Base-by-base conservation (phyloP, 2,329 filamentous ascomycete species). In the Calonectria montana region DNA sequence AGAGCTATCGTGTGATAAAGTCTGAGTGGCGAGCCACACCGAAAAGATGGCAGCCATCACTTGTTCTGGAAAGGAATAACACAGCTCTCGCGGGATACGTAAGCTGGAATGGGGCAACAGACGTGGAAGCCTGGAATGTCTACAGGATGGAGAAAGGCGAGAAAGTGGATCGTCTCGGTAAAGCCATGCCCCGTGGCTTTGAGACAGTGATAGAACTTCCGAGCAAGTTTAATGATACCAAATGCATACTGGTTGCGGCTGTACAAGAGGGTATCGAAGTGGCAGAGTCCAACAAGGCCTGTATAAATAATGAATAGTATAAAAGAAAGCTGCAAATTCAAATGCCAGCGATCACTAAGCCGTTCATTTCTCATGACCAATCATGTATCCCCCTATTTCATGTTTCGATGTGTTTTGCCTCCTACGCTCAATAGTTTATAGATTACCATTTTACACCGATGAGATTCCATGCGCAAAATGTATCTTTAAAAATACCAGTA, bases 71-170 rank as follows among this genome's bases (percentile, higher is more conserved):
- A 15, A 73, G 69, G 39, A 48, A 21, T 1, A n/a, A 23, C 0
- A 63, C 67, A 0, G 37, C 39, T 0, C 37, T 74, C 0, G 45
- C 66, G 1, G 76, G 73, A 4, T 79, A 74, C 21, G 74, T 80
- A 1, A 78, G 74, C 61, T 80, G 78, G 78, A 80, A 80, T 41
- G 78, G 78, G 0, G 78, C 76, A 3, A 80, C 78, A 0, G 78
- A 79, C 3, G 73, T 80, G 2, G 73, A 78, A 1, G 13, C 57
- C 1, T 80, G 78, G 73, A 77, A 77, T 10, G 48, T 80, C 0
- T 80, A 80, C 31, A 12, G 63, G 0, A 39, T 73, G 0, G 67
- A 74, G 8, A 35, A 47, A 9, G 69, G 68, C 18, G 35, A 39
- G 1, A 57, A 37, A 2, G 43, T 72, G 16, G 59, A 23, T 3